Percentiles rank a stretch among this genome's conserved stretches.
phyloP scores from a whole-genome alignment of 495 filamentous ascomycete genomes.

The Recurvomyces mirabilis region DNA sequence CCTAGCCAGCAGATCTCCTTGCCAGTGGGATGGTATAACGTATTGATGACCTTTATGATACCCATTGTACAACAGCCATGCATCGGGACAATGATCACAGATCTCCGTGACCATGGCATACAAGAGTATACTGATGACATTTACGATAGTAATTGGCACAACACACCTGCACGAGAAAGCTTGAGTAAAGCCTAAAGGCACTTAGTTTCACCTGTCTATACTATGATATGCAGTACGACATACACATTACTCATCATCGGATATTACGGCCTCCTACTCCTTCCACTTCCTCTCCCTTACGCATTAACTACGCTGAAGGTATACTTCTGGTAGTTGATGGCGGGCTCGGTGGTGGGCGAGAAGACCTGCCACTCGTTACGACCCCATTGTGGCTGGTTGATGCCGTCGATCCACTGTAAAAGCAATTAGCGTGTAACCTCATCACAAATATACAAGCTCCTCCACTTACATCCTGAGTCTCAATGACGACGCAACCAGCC shows the following conservation, averaged over 20 bases:
- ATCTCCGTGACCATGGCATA: too few species aligned
- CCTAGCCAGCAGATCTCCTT: neutral
- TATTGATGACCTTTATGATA: neutral
- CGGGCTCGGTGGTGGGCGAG: conserved; percentile 15
- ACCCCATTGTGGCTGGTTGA: conserved; percentile 72
- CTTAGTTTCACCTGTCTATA: too few species aligned
- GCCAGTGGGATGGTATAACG: neutral
- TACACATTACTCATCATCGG: neutral
- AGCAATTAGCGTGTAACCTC: neutral
- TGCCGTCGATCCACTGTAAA: conserved; percentile 58
- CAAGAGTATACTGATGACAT: too few species aligned
- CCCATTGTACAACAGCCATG: too few species aligned
- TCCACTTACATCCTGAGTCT: conserved; percentile 37
- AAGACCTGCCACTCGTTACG: conserved; percentile 24
- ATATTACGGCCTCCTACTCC: neutral
- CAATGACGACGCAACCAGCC: conserved; percentile 63
- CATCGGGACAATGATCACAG: too few species aligned
- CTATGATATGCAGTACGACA: too few species aligned
- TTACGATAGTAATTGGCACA: neutral
- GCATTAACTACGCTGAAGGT: conserved; percentile 11
- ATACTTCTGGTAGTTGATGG: conserved; percentile 22
- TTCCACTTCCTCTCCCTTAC: neutral
- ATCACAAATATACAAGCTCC: neutral
- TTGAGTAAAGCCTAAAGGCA: neutral
- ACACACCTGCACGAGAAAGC: neutral